These are phyloP conservation scores for Podospora conica DNA, from an alignment of 495 filamentous ascomycete genomes.

Conservation along the genomic window DNA sequence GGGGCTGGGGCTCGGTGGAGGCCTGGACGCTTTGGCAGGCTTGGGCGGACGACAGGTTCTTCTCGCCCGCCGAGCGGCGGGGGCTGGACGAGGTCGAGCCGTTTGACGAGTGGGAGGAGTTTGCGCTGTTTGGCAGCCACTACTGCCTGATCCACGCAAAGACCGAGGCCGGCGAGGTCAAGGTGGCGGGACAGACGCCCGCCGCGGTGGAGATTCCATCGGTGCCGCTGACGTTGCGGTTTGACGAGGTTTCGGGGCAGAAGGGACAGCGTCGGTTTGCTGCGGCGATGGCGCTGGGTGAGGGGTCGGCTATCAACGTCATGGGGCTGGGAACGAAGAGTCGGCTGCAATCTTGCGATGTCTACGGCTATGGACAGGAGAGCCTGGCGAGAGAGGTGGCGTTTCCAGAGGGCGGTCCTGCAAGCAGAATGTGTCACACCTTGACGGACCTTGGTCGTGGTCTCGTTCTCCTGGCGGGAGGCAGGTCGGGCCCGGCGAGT, in stretches of 20 bases:
- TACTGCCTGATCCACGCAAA: conserved; percentile 74
- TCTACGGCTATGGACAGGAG: conserved; percentile 38
- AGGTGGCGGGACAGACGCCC: not conserved
- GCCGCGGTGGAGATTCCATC: not conserved
- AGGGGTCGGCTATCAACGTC: conserved; percentile 18
- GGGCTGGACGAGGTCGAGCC: conserved; percentile 63
- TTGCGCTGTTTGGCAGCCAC: conserved; percentile 77
- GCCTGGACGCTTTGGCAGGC: conserved; percentile 69
- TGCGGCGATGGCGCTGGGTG: conserved; percentile 23
- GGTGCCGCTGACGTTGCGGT: conserved; percentile 11
- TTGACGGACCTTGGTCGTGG: conserved; percentile 51
- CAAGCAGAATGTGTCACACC: conserved; percentile 69
- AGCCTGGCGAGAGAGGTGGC: conserved; percentile 12
- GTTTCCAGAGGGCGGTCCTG: conserved; percentile 32
- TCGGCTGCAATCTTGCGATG: conserved; percentile 55
- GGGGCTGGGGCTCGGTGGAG: conserved; percentile 58
- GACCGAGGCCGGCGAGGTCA: conserved; percentile 5
- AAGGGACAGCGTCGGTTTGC: conserved; percentile 40
- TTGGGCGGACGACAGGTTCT: conserved; percentile 62
- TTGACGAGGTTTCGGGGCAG: conserved; percentile 26
- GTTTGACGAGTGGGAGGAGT: conserved; percentile 97
- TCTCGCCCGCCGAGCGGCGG: conserved; percentile 48
- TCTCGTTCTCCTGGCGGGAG: conserved; percentile 64
- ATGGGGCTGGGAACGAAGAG: conserved; percentile 58
- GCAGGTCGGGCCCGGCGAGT: conserved; percentile 64